Evolutionary conservation across 78 protist genomes (phyloP).

Genomic region (Dictyostelium capitatum): DNA sequence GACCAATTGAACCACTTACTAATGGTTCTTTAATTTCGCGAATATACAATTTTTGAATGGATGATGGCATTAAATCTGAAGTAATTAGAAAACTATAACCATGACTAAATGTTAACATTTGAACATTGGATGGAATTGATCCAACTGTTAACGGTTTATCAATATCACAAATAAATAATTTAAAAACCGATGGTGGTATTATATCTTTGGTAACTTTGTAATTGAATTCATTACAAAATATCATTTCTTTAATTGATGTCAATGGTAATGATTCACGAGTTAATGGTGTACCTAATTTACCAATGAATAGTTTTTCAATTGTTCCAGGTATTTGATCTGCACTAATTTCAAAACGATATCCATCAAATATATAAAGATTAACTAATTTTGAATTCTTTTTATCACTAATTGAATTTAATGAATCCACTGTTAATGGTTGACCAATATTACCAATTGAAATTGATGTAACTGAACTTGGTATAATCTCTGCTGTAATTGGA

Average conservation of each 20-base stretch:
- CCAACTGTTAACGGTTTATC: background rate
- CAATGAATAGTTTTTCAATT: background rate
- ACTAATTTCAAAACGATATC: background rate
- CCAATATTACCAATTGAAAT: conserved; percentile 17
- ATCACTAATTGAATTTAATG: background rate
- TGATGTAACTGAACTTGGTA: background rate
- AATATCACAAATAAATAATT: conserved; percentile 10
- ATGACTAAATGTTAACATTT: background rate
- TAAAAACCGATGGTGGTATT: background rate
- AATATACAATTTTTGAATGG: background rate
- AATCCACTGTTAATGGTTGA: background rate
- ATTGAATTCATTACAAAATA: background rate
- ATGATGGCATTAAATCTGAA: background rate
- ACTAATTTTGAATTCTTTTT: background rate
- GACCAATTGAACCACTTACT: background rate
- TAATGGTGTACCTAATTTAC: background rate
- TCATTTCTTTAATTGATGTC: background rate
- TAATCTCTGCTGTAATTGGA: background rate
- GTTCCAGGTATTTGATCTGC: background rate
- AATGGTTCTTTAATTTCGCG: background rate
- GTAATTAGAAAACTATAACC: conserved; percentile 3
- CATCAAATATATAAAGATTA: background rate
- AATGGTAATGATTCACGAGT: background rate
- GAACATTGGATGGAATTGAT: background rate
- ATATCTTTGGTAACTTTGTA: background rate